These are phyloP conservation scores for Canariomyces notabilis DNA, from an alignment of 2,329 filamentous ascomycete species.

Conservation along the genomic window DNA sequence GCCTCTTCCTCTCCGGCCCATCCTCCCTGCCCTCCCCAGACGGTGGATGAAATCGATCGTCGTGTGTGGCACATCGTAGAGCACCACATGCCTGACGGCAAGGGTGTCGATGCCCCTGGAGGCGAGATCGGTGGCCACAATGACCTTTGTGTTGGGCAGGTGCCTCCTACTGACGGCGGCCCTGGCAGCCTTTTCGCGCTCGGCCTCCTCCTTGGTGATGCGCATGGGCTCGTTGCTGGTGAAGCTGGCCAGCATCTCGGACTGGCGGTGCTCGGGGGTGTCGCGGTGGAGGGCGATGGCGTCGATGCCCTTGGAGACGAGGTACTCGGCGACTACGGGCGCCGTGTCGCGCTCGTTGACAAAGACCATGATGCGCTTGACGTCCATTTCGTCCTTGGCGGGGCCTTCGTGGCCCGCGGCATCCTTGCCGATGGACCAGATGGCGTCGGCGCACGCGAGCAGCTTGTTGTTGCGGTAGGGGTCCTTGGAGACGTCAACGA, in stretches of 20 bases:
- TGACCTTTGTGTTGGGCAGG: constrained; percentile 75
- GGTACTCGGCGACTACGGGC: constrained; percentile 71
- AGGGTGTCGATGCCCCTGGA: constrained; percentile 93
- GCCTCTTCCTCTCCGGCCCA: constrained; percentile 84
- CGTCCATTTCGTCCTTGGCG: constrained; percentile 53
- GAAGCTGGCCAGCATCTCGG: constrained; percentile 72
- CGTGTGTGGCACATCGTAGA: constrained; percentile 97
- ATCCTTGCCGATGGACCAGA: constrained; percentile 88
- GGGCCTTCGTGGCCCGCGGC: constrained; percentile 53
- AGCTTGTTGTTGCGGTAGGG: constrained; percentile 90
- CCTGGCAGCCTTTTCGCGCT: constrained; percentile 9
- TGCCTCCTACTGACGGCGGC: constrained; percentile 5
- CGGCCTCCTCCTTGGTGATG: constrained; percentile 11
- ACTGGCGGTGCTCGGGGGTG: constrained; percentile 69
- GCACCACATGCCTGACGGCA: constrained; percentile 81
- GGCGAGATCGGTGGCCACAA: constrained; percentile 90
- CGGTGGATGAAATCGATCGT: constrained; percentile 98
- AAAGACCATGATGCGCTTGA: constrained; percentile 88
- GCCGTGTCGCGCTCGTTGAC: constrained; percentile 95
- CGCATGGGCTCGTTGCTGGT: constrained; percentile 46
- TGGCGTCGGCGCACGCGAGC: constrained; percentile 88
- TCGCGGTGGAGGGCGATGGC: constrained; percentile 82
- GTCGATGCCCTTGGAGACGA: constrained; percentile 80
- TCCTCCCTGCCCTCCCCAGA: constrained; percentile 83
- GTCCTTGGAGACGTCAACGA: constrained; percentile 87